These are phyloP conservation scores for Trapa bicornis DNA, from an alignment of 345 rosid genomes.

Conservation along the genomic window DNA sequence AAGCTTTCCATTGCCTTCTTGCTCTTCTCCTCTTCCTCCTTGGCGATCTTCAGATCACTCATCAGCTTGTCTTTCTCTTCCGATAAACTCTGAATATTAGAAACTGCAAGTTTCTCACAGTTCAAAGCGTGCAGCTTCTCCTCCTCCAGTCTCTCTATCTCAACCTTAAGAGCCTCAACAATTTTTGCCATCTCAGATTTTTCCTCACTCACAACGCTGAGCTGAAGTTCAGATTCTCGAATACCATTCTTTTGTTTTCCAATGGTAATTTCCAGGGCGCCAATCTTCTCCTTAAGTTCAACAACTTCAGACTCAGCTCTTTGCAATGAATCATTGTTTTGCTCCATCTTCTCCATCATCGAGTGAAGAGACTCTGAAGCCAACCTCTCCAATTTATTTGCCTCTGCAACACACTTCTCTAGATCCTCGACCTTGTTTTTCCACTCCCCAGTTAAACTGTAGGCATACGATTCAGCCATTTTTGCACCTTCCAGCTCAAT, in stretches of 20 bases:
- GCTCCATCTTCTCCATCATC: conserved; percentile 73
- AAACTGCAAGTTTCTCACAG: conserved; percentile 67
- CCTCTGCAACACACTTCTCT: conserved; percentile 48
- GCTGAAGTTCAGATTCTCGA: conserved; percentile 39
- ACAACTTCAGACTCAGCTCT: conserved; percentile 50
- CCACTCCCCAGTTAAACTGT: conserved; percentile 59
- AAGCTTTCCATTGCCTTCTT: conserved; percentile 96
- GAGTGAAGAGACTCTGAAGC: conserved; percentile 76
- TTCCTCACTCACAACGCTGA: conserved; percentile 35
- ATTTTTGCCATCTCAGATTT: conserved; percentile 28
- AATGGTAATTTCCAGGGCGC: conserved; percentile 55
- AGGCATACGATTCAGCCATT: conserved; percentile 74
- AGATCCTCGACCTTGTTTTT: conserved; percentile 47
- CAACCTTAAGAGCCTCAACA: conserved; percentile 43
- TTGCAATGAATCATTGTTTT: conserved; percentile 55
- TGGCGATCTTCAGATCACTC: conserved; percentile 51
- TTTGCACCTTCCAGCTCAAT: conserved; percentile 73
- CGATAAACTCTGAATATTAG: conserved; percentile 49
- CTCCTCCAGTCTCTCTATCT: conserved; percentile 45
- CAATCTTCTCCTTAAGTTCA: conserved; percentile 57
- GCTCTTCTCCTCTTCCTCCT: conserved; percentile 87
- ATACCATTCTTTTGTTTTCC: conserved; percentile 57
- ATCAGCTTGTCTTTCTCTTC: conserved; percentile 73
- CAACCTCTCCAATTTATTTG: conserved; percentile 63
- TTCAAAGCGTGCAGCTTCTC: conserved; percentile 64